phyloP scores from a whole-genome alignment of 2,329 filamentous ascomycete genomes.

The Neonectria neomacrospora region DNA sequence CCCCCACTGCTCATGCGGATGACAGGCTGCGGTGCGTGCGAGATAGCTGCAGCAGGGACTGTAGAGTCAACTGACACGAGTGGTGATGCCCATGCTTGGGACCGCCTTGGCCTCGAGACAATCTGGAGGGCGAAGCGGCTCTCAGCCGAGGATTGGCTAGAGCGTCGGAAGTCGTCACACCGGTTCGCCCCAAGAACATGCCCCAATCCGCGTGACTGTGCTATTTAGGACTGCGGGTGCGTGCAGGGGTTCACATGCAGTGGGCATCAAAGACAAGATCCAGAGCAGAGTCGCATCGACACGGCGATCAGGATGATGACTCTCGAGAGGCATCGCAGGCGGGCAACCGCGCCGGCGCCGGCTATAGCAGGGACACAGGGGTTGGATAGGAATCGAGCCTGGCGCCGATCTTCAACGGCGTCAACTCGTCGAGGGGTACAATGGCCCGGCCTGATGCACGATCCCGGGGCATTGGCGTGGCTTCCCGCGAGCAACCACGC shows the following conservation, averaged over 20 bases:
- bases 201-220: conserved; percentile 28
- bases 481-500: conserved; percentile 23
- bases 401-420: conserved; percentile 9
- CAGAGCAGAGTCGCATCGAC: not conserved
- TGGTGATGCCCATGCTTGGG: conserved; percentile 10
- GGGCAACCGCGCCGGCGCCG: not conserved
- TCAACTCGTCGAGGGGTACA: conserved; percentile 12
- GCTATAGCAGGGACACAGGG: conserved; percentile 10
- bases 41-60: conserved; percentile 5
- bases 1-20: not conserved
- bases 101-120: conserved; percentile 16
- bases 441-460: conserved; percentile 23
- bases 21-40: not conserved
- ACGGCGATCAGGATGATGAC: conserved; percentile 7
- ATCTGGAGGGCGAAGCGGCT: not conserved
- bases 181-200: conserved; percentile 14
- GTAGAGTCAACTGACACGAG: conserved; percentile 5
- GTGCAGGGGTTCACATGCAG: conserved; percentile 24
- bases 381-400: not conserved
- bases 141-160: not conserved
- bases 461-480: conserved; percentile 25
- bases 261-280: conserved; percentile 12
- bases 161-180: conserved; percentile 14
- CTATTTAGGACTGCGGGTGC: conserved; percentile 24
- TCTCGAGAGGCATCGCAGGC: conserved; percentile 18